A percentile compares a stretch with the other conserved stretches of the same genome.
Evolutionary conservation across 2,329 filamentous ascomycete species (phyloP).

Genomic region (Verticillium nonalfalfae): DNA sequence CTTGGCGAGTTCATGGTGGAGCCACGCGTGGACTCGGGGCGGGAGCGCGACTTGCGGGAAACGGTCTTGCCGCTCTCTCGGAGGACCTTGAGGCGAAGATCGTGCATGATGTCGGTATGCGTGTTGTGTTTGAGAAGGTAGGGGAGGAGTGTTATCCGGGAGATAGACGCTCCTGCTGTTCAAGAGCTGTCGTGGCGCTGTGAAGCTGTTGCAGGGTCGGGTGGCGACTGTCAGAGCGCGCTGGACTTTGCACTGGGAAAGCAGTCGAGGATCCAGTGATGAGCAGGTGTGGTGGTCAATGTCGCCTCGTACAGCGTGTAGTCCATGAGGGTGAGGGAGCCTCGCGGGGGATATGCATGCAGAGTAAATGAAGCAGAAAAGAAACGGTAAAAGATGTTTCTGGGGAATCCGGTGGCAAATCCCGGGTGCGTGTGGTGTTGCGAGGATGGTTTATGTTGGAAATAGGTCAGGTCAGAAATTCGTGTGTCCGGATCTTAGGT

Average conservation of each 20-base stretch:
- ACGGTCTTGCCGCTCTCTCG: slow-evolving; percentile 65
- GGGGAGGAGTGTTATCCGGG: neutral
- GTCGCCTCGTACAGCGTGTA: neutral
- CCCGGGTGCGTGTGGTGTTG: neutral
- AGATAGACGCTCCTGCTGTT: neutral
- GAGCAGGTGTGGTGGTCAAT: neutral
- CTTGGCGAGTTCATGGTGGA: slow-evolving; percentile 52
- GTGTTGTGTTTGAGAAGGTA: neutral
- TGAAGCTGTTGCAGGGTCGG: neutral
- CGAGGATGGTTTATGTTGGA: neutral
- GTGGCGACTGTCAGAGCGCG: neutral
- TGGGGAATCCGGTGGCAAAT: neutral
- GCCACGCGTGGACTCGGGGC: slow-evolving; percentile 48
- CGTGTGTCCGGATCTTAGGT: neutral
- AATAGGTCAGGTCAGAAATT: neutral
- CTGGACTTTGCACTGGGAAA: neutral
- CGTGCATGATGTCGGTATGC: slow-evolving; percentile 42
- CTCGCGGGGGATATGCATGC: neutral
- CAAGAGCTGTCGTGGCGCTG: neutral
- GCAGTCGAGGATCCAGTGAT: neutral
- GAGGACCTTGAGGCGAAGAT: slow-evolving; percentile 62
- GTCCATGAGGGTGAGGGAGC: neutral
- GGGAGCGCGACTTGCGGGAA: slow-evolving; percentile 60
- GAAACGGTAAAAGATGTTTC: neutral
- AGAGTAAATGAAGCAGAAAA: neutral